Evolutionary conservation across 2,329 filamentous ascomycete species (phyloP), one percentile per base, ranked within the genome.

Genomic region (Cladosporium sp.): DNA sequence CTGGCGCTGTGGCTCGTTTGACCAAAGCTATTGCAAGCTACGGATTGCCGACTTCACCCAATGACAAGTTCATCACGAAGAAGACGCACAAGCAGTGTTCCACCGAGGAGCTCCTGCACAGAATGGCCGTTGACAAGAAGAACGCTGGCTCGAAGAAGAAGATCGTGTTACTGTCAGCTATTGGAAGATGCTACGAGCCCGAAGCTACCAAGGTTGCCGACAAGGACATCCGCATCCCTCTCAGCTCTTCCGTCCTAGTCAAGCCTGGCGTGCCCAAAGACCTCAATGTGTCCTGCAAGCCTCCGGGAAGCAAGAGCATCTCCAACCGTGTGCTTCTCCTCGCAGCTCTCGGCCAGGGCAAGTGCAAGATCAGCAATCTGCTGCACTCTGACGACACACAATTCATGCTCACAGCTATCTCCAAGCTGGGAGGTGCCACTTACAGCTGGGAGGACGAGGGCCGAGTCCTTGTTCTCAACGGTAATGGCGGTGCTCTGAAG

Each of bases 51-150:
- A 95, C 90, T 4, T 93, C 92, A 0, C 79, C 97, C 10, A 85
- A 90, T 40, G 93, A 99, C 79, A 91, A 93, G 76, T 88, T 89
- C 33, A 89, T 99, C 52, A 85, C 90, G 52, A 91, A 89, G 73
- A 93, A 92, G 5, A 93, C 92, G 1, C 91, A 91, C 62, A 97
- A 96, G 79, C 84, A 87, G 69, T 99, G 95, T 76, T 89, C 91
- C 0, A 91, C 97, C 2, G 91, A 97, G 71, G 86, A 91, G 40
- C 80, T 99, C 61, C 84, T 99, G 65, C 85, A 90, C 70, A 96
- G 96, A 77, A 99, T 99, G 95, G 93, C 91, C 0, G 90, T 99
- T 10, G 95, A 99, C 80, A 99, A 99, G 85, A 99, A 99, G 83
- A 99, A 99, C 70, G 91, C 96, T 53, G 95, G 95, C 1, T 87